These are phyloP conservation scores for Maudiozyma barnettii DNA, from an alignment of 805 yeast genomes.

Conservation along the genomic window DNA sequence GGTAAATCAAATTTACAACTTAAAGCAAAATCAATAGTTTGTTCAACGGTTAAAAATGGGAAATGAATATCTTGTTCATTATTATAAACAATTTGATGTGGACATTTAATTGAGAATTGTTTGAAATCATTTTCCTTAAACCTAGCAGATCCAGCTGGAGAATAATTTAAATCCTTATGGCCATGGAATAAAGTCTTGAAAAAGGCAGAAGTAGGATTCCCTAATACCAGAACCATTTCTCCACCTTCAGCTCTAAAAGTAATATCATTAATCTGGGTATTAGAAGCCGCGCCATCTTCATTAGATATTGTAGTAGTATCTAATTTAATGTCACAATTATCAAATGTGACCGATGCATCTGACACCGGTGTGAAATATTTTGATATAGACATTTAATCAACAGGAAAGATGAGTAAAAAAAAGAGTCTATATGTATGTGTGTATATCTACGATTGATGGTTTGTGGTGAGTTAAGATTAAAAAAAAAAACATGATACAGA, in stretches of 20 bases:
- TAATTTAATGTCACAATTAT: conserved; percentile 13
- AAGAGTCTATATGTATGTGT: too few relatives aligned
- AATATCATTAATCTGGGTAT: conserved; percentile 9
- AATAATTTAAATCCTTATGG: conserved; percentile 12
- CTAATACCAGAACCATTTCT: conserved; percentile 23
- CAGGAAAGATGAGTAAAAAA: not conserved
- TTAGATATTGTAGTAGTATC: not conserved
- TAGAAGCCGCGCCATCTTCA: not conserved
- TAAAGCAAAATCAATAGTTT: conserved; percentile 48
- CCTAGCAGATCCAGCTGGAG: conserved; percentile 16
- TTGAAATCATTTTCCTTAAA: conserved; percentile 19
- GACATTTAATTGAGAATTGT: conserved; percentile 14
- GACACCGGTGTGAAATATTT: conserved; percentile 19
- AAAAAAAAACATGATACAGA: too few relatives aligned
- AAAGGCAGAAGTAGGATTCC: conserved; percentile 20
- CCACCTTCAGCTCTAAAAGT: conserved; percentile 20
- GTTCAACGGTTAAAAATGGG: conserved; percentile 46
- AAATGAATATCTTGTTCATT: conserved; percentile 51
- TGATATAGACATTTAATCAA: conserved; percentile 14
- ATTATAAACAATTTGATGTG: conserved; percentile 29
- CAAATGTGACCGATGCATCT: conserved; percentile 20
- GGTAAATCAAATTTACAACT: conserved; percentile 32
- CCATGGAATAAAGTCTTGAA: conserved; percentile 18
- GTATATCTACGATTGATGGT: too few relatives aligned
- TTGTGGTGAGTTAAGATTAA: too few relatives aligned